These are phyloP conservation scores for Talaromyces amestolkiae DNA, from an alignment of 2,329 filamentous ascomycete genomes.

Conservation along the genomic window DNA sequence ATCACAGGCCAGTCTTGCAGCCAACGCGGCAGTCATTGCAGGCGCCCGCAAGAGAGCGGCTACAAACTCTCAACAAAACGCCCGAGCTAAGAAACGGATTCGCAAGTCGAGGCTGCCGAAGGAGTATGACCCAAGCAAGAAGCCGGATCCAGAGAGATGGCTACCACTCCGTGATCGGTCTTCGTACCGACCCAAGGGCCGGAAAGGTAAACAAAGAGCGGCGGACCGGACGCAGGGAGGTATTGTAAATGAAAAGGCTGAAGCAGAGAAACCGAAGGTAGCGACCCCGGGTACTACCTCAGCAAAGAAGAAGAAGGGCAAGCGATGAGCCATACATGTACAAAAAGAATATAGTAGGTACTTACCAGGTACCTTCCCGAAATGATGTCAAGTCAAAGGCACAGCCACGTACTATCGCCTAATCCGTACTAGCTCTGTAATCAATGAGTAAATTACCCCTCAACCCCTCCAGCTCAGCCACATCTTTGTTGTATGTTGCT, in stretches of 20 bases:
- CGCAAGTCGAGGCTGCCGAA: slow-evolving; percentile 49
- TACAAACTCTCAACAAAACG: slow-evolving; percentile 27
- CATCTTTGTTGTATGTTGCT: background rate
- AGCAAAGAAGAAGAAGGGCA: slow-evolving; percentile 55
- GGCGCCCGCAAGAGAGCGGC: slow-evolving; percentile 43
- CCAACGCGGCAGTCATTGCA: slow-evolving; percentile 33
- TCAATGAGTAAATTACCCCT: slow-evolving; percentile 1
- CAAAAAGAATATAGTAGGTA: background rate
- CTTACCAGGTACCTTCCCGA: background rate
- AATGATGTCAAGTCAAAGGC: background rate
- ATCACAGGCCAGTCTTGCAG: slow-evolving; percentile 30
- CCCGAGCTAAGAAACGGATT: slow-evolving; percentile 40
- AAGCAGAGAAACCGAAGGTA: slow-evolving; percentile 29
- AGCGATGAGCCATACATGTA: slow-evolving; percentile 35
- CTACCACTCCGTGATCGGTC: slow-evolving; percentile 84
- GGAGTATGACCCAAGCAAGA: slow-evolving; percentile 67
- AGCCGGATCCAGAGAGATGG: slow-evolving; percentile 88
- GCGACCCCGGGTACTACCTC: slow-evolving; percentile 32
- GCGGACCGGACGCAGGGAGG: slow-evolving; percentile 82
- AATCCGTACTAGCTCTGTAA: background rate
- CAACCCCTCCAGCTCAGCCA: slow-evolving; percentile 1
- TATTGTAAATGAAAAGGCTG: slow-evolving; percentile 69
- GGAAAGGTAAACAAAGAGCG: slow-evolving; percentile 83
- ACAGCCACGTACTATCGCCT: background rate
- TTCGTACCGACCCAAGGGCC: slow-evolving; percentile 84